Percentiles rank a stretch among this genome's conserved stretches.
Evolutionary conservation across 2,329 filamentous ascomycete species (phyloP).

Genomic region (Arthrobotrys conoides): DNA sequence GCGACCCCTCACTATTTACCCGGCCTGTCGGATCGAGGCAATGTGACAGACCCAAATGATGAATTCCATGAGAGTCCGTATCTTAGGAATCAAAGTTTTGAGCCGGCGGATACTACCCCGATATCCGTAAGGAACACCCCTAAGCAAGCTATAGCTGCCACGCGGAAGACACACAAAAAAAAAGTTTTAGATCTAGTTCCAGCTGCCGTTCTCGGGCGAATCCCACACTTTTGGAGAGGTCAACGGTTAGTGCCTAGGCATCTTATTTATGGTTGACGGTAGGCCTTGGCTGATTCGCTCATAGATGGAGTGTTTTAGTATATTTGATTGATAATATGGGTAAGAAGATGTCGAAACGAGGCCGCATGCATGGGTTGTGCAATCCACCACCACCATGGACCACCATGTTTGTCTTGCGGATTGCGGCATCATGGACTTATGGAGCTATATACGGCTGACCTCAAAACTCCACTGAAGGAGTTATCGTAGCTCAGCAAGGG

Average conservation of each 20-base stretch:
- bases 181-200: neutral
- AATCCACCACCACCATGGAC: slow-evolving; percentile 3
- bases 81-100: slow-evolving; percentile 34
- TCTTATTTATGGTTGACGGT: slow-evolving; percentile 30
- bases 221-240: slow-evolving; percentile 21
- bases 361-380: slow-evolving; percentile 35
- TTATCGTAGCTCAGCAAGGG: slow-evolving; percentile 13
- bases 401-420: slow-evolving; percentile 30
- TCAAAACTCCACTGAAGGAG: slow-evolving; percentile 26
- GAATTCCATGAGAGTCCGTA: slow-evolving; percentile 2
- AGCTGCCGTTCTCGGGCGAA: slow-evolving; percentile 49
- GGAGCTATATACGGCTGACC: slow-evolving; percentile 23
- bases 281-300: slow-evolving; percentile 41
- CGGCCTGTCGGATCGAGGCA: slow-evolving; percentile 44
- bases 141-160: slow-evolving; percentile 5
- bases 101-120: slow-evolving; percentile 40
- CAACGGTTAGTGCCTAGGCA: slow-evolving; percentile 47
- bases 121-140: slow-evolving; percentile 31
- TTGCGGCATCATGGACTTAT: slow-evolving; percentile 20
- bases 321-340: slow-evolving; percentile 41
- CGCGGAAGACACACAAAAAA: slow-evolving; percentile 7
- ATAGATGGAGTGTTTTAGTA: slow-evolving; percentile 23
- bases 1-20: slow-evolving; percentile 51
- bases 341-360: slow-evolving; percentile 16
- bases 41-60: slow-evolving; percentile 14